Percentiles rank a stretch among this genome's conserved stretches.
phyloP scores from a whole-genome alignment of 78 protist genomes.

The Cavenderia fasciculata region DNA sequence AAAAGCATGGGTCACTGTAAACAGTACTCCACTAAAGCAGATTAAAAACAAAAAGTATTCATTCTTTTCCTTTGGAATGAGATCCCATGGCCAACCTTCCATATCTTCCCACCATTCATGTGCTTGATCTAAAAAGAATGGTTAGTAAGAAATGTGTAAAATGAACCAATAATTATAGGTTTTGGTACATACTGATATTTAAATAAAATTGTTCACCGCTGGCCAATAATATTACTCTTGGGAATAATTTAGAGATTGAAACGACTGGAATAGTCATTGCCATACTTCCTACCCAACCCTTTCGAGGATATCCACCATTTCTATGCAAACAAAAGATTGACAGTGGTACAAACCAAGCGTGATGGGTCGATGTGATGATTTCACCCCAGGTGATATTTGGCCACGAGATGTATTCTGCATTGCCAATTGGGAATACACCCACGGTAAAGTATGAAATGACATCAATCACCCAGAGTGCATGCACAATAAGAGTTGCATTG shows the following conservation, averaged over 20 bases:
- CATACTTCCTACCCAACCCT: constrained; percentile 18
- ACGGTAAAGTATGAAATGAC: constrained; percentile 5
- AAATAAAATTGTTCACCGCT: constrained; percentile 39
- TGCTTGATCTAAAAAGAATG: constrained; percentile 4
- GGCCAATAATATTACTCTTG: constrained; percentile 9
- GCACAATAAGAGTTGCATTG: constrained; percentile 36
- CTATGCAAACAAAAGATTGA: constrained; percentile 23
- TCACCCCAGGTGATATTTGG: constrained; percentile 76
- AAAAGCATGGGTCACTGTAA: constrained; percentile 14
- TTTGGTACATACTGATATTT: constrained; percentile 50
- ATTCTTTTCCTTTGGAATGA: constrained; percentile 8
- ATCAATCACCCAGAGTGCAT: constrained; percentile 47
- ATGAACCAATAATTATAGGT: background rate
- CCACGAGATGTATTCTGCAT: constrained; percentile 53
- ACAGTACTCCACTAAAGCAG: background rate
- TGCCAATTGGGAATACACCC: constrained; percentile 63
- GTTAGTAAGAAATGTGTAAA: background rate
- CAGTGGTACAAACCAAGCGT: constrained; percentile 65
- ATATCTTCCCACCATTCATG: constrained; percentile 74
- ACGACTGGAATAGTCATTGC: constrained; percentile 4
- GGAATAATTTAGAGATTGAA: constrained; percentile 7
- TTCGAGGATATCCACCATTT: constrained; percentile 49
- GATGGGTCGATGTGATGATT: constrained; percentile 64
- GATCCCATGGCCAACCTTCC: constrained; percentile 54
- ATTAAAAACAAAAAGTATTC: constrained; percentile 22